phyloP scores from a whole-genome alignment of 805 yeast genomes.

The Blastobotrys attinorum region DNA sequence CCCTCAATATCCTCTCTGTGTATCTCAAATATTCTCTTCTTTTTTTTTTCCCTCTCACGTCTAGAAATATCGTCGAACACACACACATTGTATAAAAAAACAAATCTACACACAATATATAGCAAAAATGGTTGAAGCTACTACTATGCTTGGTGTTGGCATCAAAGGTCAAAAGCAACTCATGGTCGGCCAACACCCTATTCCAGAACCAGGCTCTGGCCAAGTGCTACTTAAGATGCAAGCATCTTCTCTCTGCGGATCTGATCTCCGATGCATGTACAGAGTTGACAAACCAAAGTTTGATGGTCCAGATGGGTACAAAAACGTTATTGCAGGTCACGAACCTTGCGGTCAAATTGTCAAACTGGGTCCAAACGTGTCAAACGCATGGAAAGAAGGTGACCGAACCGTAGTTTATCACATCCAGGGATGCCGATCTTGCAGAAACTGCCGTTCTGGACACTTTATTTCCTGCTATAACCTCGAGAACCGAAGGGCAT shows the following conservation, averaged over 20 bases:
- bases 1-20: too few species aligned
- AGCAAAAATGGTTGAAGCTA: neutral
- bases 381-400: slow-evolving; percentile 7
- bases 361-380: slow-evolving; percentile 8
- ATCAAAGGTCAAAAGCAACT: slow-evolving; percentile 10
- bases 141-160: slow-evolving; percentile 7
- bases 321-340: slow-evolving; percentile 13
- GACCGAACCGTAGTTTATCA: slow-evolving; percentile 13
- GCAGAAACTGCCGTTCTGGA: slow-evolving; percentile 11
- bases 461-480: slow-evolving; percentile 9
- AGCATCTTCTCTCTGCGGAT: slow-evolving; percentile 10
- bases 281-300: slow-evolving; percentile 9
- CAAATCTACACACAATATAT: too few species aligned
- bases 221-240: slow-evolving; percentile 14
- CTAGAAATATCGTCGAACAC: too few species aligned
- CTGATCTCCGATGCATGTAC: slow-evolving; percentile 11
- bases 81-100: too few species aligned
- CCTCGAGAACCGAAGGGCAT: slow-evolving; percentile 6
- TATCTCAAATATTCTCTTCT: too few species aligned
- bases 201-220: slow-evolving; percentile 10
- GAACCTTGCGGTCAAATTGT: slow-evolving; percentile 12
- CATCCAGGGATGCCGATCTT: slow-evolving; percentile 12
- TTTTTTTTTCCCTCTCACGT: too few species aligned
- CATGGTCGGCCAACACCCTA: slow-evolving; percentile 4
- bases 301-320: slow-evolving; percentile 12